phyloP scores from a whole-genome alignment of 805 yeast genomes.

The Cephaloascus albidus region DNA sequence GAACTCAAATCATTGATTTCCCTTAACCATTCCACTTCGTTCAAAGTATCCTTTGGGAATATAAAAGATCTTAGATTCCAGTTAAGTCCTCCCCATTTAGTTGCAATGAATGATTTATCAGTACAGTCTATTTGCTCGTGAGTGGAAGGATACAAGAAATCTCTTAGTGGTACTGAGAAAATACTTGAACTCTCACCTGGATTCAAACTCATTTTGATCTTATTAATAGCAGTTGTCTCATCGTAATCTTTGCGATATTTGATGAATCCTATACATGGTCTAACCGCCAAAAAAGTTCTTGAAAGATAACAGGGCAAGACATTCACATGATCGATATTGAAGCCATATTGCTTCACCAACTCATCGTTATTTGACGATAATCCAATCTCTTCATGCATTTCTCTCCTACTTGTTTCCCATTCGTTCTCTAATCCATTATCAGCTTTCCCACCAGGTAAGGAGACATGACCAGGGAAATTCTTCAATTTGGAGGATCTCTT shows the following conservation, averaged over 20 bases:
- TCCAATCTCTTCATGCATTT: conserved; percentile 84
- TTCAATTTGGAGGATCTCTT: conserved; percentile 61
- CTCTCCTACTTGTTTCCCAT: conserved; percentile 71
- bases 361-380: conserved; percentile 37
- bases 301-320: conserved; percentile 74
- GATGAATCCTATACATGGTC: conserved; percentile 69
- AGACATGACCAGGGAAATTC: conserved; percentile 82
- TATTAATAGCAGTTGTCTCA: conserved; percentile 11
- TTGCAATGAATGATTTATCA: conserved; percentile 20
- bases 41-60: conserved; percentile 43
- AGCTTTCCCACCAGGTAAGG: conserved; percentile 92
- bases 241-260: conserved; percentile 16
- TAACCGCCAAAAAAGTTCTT: conserved; percentile 72
- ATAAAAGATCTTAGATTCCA: conserved; percentile 58
- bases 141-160: conserved; percentile 31
- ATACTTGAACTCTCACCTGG: conserved; percentile 73
- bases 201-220: conserved; percentile 40
- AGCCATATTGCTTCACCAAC: conserved; percentile 36
- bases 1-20: conserved; percentile 52
- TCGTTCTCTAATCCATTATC: conserved; percentile 59
- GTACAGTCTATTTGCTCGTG: conserved; percentile 19
- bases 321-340: conserved; percentile 50
- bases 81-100: conserved; percentile 65
- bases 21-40: conserved; percentile 57
- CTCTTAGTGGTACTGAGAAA: conserved; percentile 62